Evolutionary conservation across 1,139 yeast species (phyloP).

Genomic region (Arxiozyma slooffiae): DNA sequence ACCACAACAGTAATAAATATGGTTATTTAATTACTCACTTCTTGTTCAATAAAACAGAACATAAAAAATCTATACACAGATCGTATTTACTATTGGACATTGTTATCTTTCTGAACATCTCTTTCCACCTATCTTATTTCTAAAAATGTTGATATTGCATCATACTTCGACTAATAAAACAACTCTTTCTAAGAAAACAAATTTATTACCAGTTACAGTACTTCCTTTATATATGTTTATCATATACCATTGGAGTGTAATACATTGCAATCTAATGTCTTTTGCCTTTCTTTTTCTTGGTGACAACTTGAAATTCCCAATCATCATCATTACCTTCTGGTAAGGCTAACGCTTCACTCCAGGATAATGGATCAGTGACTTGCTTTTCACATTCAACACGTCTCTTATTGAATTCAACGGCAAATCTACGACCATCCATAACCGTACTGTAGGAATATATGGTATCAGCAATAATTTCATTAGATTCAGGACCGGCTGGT

Average conservation of each 20-base stretch:
- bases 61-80: not conserved
- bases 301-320: constrained; percentile 68
- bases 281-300: constrained; percentile 57
- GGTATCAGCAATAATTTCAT: constrained; percentile 84
- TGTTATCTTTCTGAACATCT: not conserved
- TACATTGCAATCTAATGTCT: constrained; percentile 12
- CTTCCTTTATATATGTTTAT: too few relatives aligned
- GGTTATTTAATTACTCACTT: not conserved
- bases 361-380: constrained; percentile 48
- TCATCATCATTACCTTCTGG: constrained; percentile 59
- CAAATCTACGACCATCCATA: constrained; percentile 92
- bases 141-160: not conserved
- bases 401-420: constrained; percentile 76
- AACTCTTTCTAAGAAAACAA: too few relatives aligned
- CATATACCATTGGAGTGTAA: too few relatives aligned
- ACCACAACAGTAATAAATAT: not conserved
- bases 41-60: not conserved
- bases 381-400: constrained; percentile 60
- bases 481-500: constrained; percentile 64
- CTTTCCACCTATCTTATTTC: not conserved
- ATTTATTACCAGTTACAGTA: too few relatives aligned
- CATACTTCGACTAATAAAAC: too few relatives aligned
- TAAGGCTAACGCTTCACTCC: constrained; percentile 54
- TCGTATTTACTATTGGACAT: not conserved
- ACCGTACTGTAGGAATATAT: constrained; percentile 83